Evolutionary conservation across 2,329 filamentous ascomycete species (phyloP).

Genomic region (Macrophomina phaseolina): DNA sequence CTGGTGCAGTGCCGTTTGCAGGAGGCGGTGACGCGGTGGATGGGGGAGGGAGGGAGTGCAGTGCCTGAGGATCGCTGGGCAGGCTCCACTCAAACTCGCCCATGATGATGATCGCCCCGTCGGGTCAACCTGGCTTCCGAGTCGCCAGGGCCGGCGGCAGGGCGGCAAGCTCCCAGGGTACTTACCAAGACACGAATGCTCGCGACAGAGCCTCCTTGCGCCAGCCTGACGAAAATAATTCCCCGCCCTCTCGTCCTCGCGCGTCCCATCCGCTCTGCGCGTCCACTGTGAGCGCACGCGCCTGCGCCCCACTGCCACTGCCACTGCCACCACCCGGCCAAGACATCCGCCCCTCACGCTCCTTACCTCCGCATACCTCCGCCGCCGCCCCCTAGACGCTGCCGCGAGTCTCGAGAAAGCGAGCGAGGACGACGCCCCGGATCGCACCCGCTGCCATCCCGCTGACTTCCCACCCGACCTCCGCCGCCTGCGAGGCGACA

Average conservation of each 20-base stretch:
- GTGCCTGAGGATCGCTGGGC: constrained; percentile 8
- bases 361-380: constrained; percentile 32
- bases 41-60: too few species aligned
- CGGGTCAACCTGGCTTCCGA: constrained; percentile 21
- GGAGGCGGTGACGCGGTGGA: constrained; percentile 4
- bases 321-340: constrained; percentile 9
- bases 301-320: constrained; percentile 8
- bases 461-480: constrained; percentile 15
- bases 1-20: not conserved
- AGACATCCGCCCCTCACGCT: constrained; percentile 29
- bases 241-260: constrained; percentile 18
- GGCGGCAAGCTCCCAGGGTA: constrained; percentile 20
- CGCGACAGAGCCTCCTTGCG: constrained; percentile 25
- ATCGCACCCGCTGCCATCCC: constrained; percentile 7
- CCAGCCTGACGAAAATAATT: constrained; percentile 26
- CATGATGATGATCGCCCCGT: constrained; percentile 12
- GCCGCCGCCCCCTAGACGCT: constrained; percentile 31
- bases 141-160: constrained; percentile 3
- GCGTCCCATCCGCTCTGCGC: constrained; percentile 14
- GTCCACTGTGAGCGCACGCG: constrained; percentile 6
- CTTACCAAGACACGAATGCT: constrained; percentile 13
- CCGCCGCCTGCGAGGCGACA: constrained; percentile 26
- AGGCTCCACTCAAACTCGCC: not conserved
- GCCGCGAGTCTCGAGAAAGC: constrained; percentile 3
- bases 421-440: constrained; percentile 1